Percentiles rank a stretch among this genome's conserved stretches.
Evolutionary conservation across 768 basidiomycete genomes (phyloP).

Genomic region (Candolleomyces aberdarensis): DNA sequence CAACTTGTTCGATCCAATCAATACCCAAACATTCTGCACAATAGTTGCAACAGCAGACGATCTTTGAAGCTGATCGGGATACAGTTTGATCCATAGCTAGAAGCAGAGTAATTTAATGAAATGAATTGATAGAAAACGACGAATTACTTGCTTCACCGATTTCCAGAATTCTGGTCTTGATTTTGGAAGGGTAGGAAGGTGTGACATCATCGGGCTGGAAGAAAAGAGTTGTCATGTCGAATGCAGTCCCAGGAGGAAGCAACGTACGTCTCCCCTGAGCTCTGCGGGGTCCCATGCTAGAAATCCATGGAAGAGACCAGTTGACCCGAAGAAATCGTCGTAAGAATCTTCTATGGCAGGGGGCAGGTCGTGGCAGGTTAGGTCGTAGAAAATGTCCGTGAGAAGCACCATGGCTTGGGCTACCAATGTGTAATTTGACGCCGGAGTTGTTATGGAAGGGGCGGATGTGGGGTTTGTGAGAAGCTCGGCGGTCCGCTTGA

Average conservation of each 20-base stretch:
- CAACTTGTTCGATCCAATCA: constrained; percentile 70
- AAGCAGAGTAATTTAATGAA: neutral
- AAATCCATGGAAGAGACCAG: constrained; percentile 78
- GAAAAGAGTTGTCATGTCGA: constrained; percentile 8
- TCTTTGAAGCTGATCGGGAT: constrained; percentile 70
- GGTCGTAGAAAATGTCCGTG: constrained; percentile 87
- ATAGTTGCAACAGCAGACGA: constrained; percentile 66
- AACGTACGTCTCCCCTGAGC: constrained; percentile 66
- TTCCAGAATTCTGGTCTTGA: constrained; percentile 88
- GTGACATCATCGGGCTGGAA: constrained; percentile 72
- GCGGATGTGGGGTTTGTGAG: constrained; percentile 37
- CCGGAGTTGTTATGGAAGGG: constrained; percentile 29
- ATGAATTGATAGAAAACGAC: neutral
- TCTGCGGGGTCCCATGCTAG: constrained; percentile 74
- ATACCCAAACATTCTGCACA: constrained; percentile 87
- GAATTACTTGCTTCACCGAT: constrained; percentile 69
- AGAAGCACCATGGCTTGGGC: constrained; percentile 77
- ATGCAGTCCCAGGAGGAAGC: neutral
- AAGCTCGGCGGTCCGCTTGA: constrained; percentile 58
- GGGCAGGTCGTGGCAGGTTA: constrained; percentile 93
- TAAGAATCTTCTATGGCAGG: constrained; percentile 91
- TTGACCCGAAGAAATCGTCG: constrained; percentile 73
- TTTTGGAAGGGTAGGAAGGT: constrained; percentile 83
- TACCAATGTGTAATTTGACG: constrained; percentile 45
- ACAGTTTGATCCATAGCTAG: constrained; percentile 79